Evolutionary conservation across 1,139 yeast species (phyloP).

Genomic region (Magnusiomyces tetraspermus): DNA sequence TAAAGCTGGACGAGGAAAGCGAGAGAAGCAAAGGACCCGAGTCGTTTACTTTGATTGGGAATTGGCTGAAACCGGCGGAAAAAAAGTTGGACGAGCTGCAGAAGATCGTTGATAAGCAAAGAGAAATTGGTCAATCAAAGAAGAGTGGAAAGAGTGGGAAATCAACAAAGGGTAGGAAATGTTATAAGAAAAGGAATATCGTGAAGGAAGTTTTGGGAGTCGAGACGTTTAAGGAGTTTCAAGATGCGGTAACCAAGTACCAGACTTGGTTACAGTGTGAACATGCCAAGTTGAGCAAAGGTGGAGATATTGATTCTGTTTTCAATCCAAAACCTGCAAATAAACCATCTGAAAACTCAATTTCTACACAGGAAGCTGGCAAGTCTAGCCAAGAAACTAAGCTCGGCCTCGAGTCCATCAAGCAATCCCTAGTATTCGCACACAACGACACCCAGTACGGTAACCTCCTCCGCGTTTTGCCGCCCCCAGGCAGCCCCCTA

Average conservation of each 20-base stretch:
- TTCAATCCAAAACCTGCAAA: background rate
- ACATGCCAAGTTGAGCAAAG: conserved; percentile 32
- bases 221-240: conserved; percentile 11
- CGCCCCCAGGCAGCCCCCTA: conserved; percentile 37
- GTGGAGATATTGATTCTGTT: background rate
- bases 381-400: conserved; percentile 27
- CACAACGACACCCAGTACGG: conserved; percentile 97
- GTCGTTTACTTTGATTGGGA: conserved; percentile 59
- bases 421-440: conserved; percentile 58
- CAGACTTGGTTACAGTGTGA: conserved; percentile 52
- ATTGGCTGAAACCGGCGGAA: conserved; percentile 61
- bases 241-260: conserved; percentile 38
- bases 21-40: conserved; percentile 53
- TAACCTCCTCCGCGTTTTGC: conserved; percentile 44
- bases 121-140: conserved; percentile 16
- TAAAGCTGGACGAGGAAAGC: conserved; percentile 44
- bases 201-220: conserved; percentile 14
- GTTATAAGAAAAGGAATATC: conserved; percentile 19
- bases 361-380: background rate
- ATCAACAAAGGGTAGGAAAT: conserved; percentile 14
- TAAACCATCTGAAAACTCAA: too few species aligned
- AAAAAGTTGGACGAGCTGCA: conserved; percentile 28
- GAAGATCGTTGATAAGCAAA: background rate
- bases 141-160: background rate
- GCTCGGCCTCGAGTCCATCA: conserved; percentile 33